Evolutionary conservation across 1,284 basidiomycete genomes (phyloP).

Genomic region (Malassezia caprae): DNA sequence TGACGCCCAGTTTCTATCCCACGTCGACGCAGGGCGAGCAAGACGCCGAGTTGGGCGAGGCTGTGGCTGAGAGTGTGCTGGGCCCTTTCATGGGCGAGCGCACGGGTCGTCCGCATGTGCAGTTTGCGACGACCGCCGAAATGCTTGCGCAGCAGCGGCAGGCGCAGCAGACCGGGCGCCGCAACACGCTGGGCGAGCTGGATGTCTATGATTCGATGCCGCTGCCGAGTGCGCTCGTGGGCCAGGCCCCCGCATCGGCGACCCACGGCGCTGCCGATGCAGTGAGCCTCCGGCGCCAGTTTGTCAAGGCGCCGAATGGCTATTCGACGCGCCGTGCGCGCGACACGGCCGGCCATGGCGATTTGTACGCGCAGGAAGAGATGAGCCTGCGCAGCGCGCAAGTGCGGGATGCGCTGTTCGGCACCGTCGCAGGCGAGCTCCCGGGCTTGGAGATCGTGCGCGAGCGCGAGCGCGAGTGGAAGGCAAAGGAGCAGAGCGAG

Average conservation of each 20-base stretch:
- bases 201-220: slow-evolving; percentile 14
- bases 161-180: neutral
- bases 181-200: slow-evolving; percentile 14
- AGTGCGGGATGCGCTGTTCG: slow-evolving; percentile 46
- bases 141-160: slow-evolving; percentile 3
- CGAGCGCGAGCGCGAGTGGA: slow-evolving; percentile 23
- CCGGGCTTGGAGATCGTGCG: slow-evolving; percentile 43
- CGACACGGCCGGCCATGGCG: slow-evolving; percentile 16
- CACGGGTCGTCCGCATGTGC: slow-evolving; percentile 13
- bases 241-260: neutral
- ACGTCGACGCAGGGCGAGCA: neutral
- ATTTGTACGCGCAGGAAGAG: slow-evolving; percentile 15
- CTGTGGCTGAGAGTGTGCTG: slow-evolving; percentile 10
- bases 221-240: slow-evolving; percentile 3
- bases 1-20: slow-evolving; percentile 38
- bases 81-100: slow-evolving; percentile 13
- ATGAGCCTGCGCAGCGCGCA: slow-evolving; percentile 26
- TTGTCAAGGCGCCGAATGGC: slow-evolving; percentile 12
- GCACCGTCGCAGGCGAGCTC: slow-evolving; percentile 39
- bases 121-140: slow-evolving; percentile 12
- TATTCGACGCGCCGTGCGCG: slow-evolving; percentile 14
- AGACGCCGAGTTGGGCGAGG: slow-evolving; percentile 1
- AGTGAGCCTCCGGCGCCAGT: slow-evolving; percentile 9
- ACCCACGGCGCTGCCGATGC: neutral
- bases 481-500: neutral